Conservation (phyloP, 768 basidiomycete genomes). For the Serendipita indica region DNA sequence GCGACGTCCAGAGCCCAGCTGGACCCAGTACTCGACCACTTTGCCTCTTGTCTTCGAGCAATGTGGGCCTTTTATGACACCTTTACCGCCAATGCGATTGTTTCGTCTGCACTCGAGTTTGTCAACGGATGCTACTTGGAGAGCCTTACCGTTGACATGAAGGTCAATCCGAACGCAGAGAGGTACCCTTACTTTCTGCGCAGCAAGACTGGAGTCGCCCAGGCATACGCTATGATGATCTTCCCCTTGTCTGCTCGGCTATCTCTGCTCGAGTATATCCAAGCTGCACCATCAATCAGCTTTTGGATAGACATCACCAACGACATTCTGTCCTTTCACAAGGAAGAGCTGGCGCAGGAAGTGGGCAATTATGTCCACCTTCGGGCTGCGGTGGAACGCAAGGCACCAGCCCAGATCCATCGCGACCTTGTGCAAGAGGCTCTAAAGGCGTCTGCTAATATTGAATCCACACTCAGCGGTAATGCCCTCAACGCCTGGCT, state of each 20-base stretch:
- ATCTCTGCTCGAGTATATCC: background rate
- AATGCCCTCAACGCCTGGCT: conserved; percentile 6
- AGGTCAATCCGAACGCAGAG: background rate
- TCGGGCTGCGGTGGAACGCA: background rate
- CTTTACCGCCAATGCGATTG: conserved; percentile 3
- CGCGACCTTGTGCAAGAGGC: background rate
- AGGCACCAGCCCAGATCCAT: background rate
- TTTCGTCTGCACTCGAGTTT: background rate
- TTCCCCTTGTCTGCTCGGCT: background rate
- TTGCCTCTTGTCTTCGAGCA: background rate
- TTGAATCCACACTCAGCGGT: background rate
- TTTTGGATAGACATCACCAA: conserved; percentile 9
- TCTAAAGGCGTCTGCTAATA: background rate
- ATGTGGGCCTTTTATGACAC: conserved; percentile 7
- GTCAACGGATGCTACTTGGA: background rate
- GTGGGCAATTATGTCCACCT: background rate
- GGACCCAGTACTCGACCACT: conserved; percentile 6
- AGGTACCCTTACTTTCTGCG: conserved; percentile 1
- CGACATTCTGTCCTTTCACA: conserved; percentile 3
- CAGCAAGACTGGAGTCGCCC: conserved; percentile 5
- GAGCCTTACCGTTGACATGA: background rate
- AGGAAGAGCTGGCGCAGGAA: conserved; percentile 2
- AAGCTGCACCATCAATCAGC: background rate
- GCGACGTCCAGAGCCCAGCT: background rate
- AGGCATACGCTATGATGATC: conserved; percentile 5